phyloP scores from a whole-genome alignment of 2,329 filamentous ascomycete genomes.

The Cladosporium oxysporum region DNA sequence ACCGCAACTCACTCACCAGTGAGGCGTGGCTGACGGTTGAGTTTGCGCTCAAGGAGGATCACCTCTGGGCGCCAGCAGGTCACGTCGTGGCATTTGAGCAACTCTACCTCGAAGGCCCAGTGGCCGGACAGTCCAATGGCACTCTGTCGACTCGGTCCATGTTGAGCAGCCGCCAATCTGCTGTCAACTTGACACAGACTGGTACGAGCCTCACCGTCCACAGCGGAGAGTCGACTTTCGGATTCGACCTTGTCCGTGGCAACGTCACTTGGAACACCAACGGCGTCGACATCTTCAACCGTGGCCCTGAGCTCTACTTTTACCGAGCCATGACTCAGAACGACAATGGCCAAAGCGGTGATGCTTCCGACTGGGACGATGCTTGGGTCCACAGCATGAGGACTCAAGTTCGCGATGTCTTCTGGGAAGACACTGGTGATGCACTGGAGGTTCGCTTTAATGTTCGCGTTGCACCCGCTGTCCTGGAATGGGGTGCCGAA shows the following conservation, averaged over 20 bases:
- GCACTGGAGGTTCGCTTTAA: slow-evolving; percentile 17
- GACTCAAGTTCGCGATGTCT: slow-evolving; percentile 26
- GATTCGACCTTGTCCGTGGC: slow-evolving; percentile 16
- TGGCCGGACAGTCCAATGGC: slow-evolving; percentile 22
- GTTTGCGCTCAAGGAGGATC: slow-evolving; percentile 39
- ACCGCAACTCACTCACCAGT: not conserved
- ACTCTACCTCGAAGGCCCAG: slow-evolving; percentile 30
- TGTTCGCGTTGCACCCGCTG: slow-evolving; percentile 53
- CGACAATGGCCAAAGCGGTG: slow-evolving; percentile 54
- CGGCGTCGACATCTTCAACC: slow-evolving; percentile 26
- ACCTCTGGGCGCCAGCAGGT: slow-evolving; percentile 37
- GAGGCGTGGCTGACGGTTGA: slow-evolving; percentile 28
- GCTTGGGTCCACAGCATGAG: slow-evolving; percentile 27
- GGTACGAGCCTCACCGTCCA: slow-evolving; percentile 15
- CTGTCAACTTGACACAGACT: slow-evolving; percentile 11
- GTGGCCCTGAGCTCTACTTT: slow-evolving; percentile 42
- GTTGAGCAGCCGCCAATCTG: slow-evolving; percentile 2
- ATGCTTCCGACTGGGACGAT: slow-evolving; percentile 55
- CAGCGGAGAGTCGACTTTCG: slow-evolving; percentile 13
- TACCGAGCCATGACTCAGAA: slow-evolving; percentile 70
- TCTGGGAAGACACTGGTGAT: slow-evolving; percentile 20
- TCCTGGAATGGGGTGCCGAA: slow-evolving; percentile 59
- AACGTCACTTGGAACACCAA: slow-evolving; percentile 29
- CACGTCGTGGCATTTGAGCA: slow-evolving; percentile 40
- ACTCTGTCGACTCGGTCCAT: slow-evolving; percentile 1